Evolutionary conservation across 805 yeast genomes (phyloP), one percentile per base, ranked within the genome.

Genomic region (Saturnispora hagleri): DNA sequence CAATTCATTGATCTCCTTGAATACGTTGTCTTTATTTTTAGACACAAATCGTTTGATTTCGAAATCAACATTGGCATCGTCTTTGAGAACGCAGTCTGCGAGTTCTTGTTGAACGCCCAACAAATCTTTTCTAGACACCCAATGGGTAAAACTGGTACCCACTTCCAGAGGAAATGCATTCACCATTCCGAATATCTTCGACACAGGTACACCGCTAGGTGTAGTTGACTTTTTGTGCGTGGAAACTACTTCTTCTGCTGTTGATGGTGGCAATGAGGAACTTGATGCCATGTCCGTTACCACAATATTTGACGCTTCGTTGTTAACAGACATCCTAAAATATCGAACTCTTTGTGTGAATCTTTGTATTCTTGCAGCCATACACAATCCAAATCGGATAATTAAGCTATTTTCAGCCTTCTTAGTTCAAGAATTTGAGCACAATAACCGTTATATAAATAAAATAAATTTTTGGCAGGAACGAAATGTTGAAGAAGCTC

Each of bases 1-100:
- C 53, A 89, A 81, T 67, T 91, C 98, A 68, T 90, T 91, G 53
- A 90, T 82, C 59, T 69, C 79, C 28, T 80, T 70, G 7, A 77
- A 77, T 1, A 53, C 49, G 22, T 50, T 50, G 12, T 43, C 31
- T 4, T 60, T 63, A 12, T 57, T 45, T 17, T 70, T 60, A 43
- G 80, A 82, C 20, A 75, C 73, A 3, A 87, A 81, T 56, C 82
- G 73, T 31, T 80, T 62, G 15, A 82, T 64, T 50, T 72, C 59
- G 15, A 80, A 75, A 1, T 57, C 53, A 33, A 50, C 38, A 28
- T 85, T 69, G 5, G 67, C 72, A 4, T 73, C 73, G 56, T 68
- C 81, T 61, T 79, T 82, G 1, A 89, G 83, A 18, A 85, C 68
- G 2, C 69, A 62, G 5, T 64, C 56, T 20, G 88, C 69, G 8